Base-by-base conservation (phyloP, 176 grass and related monocot species). In the Neostapfia colusana region DNA sequence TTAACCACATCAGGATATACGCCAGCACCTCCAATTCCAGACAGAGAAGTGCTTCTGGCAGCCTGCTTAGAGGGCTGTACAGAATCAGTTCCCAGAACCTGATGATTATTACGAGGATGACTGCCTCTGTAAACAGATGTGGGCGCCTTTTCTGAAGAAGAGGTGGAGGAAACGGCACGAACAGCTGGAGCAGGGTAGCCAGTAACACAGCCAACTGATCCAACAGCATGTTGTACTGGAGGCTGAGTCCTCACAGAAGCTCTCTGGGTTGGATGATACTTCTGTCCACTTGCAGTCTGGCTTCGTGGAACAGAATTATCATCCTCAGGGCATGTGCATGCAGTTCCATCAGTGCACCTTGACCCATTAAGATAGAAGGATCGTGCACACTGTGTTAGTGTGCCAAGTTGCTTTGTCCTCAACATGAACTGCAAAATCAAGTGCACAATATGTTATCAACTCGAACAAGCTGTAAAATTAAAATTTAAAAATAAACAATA, bases 301-400 rank as follows among this genome's bases (percentile, higher is more conserved):
- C 70, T 91, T 57, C 86, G 90, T 76, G 95, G 81, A 81, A 75
- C 81, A 84, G 69, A 74, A 73, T 69, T 80, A 25, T 94, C 91
- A 81, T 98, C 95, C 7, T 98, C 95, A 11, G 91, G 74, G 65
- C 89, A 90, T 51, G 95, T 92, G 72, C 82, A 93, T 16, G 91
- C 79, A 78, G 91, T 77, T 72, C 82, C 91, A 83, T 98, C 95
- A 24, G 87, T 74, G 70, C 84, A 82, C 64, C 89, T 88, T 80
- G 95, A 79, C 67, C 95, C 95, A 84, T 72, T 92, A 69, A 98
- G 67, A 65, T 98, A 98, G 80, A 98, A 98, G 35, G 91, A 85
- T 45, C 95, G 81, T 46, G 95, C 95, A 84, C 89, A 93, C 51
- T 98, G 95, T 10, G 89, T 86, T 55, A 98, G 77, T 54, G 87